phyloP scores from a whole-genome alignment of 2,329 filamentous ascomycete genomes.

The Beauveria rudraprayagi region DNA sequence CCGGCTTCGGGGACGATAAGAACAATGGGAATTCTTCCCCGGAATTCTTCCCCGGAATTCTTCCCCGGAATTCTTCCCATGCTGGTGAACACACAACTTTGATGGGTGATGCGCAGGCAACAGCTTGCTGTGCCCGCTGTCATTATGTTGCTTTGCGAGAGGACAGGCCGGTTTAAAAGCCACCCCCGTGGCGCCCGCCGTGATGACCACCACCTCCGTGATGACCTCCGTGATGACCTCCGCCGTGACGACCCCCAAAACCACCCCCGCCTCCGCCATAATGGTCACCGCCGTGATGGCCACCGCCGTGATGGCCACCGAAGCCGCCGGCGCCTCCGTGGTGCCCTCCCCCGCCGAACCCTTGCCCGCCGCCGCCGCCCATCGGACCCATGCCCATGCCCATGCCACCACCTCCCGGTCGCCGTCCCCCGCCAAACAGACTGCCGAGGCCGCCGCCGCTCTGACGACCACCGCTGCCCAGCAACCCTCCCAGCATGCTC shows the following conservation, averaged over 20 bases:
- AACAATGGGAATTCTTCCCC: no score
- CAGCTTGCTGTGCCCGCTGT: background rate
- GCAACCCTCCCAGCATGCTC: background rate
- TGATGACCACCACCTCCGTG: background rate
- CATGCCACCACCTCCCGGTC: background rate
- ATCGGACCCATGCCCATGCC: background rate
- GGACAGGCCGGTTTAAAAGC: background rate
- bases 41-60: fast-evolving
- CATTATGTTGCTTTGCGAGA: background rate
- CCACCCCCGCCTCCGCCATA: background rate
- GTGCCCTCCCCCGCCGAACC: no score
- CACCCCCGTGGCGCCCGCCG: background rate
- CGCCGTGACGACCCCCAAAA: background rate
- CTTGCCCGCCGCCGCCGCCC: background rate
- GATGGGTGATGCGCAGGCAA: no score
- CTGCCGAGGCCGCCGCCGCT: background rate
- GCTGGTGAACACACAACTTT: no score
- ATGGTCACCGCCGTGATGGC: background rate
- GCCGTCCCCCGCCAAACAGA: background rate
- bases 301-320: background rate
- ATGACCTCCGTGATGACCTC: background rate
- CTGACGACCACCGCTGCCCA: background rate
- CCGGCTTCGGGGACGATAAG: no score
- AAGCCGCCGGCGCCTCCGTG: background rate
- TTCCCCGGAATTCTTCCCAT: no score